These are phyloP conservation scores for Metarhizium album DNA, from an alignment of 2,329 filamentous ascomycete species.

Conservation along the genomic window DNA sequence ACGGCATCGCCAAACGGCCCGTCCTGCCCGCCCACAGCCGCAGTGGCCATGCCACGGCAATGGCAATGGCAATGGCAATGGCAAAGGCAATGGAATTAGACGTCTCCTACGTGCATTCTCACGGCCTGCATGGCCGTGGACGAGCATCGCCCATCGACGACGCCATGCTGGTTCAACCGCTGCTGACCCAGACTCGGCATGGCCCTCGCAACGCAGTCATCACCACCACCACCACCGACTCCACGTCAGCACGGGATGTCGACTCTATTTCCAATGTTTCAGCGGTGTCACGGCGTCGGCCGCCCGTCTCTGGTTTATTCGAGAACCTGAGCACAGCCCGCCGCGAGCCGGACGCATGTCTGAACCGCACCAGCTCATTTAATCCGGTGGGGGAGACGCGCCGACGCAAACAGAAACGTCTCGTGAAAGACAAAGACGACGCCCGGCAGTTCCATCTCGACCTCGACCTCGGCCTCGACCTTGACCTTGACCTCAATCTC, in stretches of 20 bases:
- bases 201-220: background rate
- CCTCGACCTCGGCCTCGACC: slow-evolving; percentile 2
- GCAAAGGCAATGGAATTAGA: no score
- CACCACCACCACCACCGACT: background rate
- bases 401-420: background rate
- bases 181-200: background rate
- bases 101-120: background rate
- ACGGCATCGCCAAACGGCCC: no score
- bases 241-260: background rate
- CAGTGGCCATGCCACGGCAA: no score
- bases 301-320: slow-evolving; percentile 9
- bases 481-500: background rate
- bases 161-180: background rate
- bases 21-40: background rate
- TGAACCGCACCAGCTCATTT: slow-evolving; percentile 1
- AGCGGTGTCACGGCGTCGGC: background rate
- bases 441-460: background rate
- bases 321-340: slow-evolving; percentile 8
- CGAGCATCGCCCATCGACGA: background rate
- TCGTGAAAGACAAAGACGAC: background rate
- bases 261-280: background rate
- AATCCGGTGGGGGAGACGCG: background rate
- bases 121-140: background rate
- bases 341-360: slow-evolving; percentile 8
- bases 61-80: no score